A percentile compares a stretch with the other conserved stretches of the same genome.
phyloP scores from a whole-genome alignment of 1,139 yeast species.

The Candida buenavistaensis region DNA sequence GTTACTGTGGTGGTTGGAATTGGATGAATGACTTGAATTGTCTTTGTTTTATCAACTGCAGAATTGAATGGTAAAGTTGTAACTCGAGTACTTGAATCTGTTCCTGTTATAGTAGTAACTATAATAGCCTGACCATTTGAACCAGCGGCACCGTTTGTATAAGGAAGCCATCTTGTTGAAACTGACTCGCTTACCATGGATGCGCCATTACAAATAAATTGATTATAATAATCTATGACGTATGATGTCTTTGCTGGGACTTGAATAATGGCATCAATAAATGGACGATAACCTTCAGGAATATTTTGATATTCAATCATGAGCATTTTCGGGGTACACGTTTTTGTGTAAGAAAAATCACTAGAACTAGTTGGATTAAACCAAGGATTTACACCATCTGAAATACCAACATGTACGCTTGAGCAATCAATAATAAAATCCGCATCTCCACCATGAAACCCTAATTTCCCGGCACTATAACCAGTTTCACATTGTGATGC shows the following conservation, averaged over 20 bases:
- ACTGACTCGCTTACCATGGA: no score
- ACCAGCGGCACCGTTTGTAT: constrained; percentile 16
- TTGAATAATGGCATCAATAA: constrained; percentile 19
- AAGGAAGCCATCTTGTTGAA: no score
- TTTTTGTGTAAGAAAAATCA: constrained; percentile 10
- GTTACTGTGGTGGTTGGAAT: constrained; percentile 15
- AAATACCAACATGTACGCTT: constrained; percentile 19
- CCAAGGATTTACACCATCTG: constrained; percentile 26
- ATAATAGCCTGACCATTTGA: constrained; percentile 23
- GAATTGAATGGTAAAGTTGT: constrained; percentile 20
- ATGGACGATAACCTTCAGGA: constrained; percentile 36
- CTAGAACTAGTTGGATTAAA: constrained; percentile 16
- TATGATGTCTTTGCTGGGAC: constrained; percentile 1
- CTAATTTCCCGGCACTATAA: constrained; percentile 24
- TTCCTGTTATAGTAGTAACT: constrained; percentile 25
- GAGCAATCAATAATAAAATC: constrained; percentile 23
- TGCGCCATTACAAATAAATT: constrained; percentile 19
- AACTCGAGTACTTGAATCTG: constrained; percentile 20
- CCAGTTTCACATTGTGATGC: constrained; percentile 28
- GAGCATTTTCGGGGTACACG: constrained; percentile 18
- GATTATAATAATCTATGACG: constrained; percentile 14
- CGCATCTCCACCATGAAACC: constrained; percentile 13
- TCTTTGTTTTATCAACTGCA: constrained; percentile 16
- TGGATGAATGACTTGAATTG: constrained; percentile 19
- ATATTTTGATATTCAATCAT: constrained; percentile 20